A percentile compares a stretch with the other conserved stretches of the same genome.
These are phyloP conservation scores for Vararia minispora DNA, from an alignment of 768 basidiomycete species.

Conservation along the genomic window DNA sequence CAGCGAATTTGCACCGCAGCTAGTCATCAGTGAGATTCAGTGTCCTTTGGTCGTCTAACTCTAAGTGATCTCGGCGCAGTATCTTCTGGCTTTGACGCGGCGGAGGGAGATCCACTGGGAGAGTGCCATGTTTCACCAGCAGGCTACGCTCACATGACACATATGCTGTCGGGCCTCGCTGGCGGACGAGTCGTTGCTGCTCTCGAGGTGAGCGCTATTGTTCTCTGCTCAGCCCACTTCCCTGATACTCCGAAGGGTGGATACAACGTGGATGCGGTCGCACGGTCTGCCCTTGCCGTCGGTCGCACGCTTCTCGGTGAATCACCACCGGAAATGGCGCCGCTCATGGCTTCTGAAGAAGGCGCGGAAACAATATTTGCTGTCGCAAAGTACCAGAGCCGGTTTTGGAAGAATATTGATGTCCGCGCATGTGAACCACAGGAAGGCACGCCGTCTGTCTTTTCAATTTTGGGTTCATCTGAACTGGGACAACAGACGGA, in stretches of 20 bases:
- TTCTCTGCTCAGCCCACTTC: neutral
- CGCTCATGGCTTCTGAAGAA: conserved; percentile 63
- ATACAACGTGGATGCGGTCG: conserved; percentile 86
- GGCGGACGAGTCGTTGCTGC: conserved; percentile 85
- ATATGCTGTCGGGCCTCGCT: conserved; percentile 87
- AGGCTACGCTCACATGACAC: conserved; percentile 98
- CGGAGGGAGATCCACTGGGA: conserved; percentile 84
- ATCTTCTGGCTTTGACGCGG: conserved; percentile 97
- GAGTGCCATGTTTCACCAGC: conserved; percentile 84
- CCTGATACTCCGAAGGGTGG: conserved; percentile 57
- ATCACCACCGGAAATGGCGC: conserved; percentile 62
- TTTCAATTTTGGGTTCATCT: neutral
- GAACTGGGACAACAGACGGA: conserved; percentile 27
- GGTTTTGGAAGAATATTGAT: conserved; percentile 84
- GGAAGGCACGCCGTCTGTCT: conserved; percentile 39
- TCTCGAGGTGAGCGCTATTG: conserved; percentile 59
- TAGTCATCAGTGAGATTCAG: conserved; percentile 75
- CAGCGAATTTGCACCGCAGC: conserved; percentile 89
- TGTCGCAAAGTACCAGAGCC: conserved; percentile 79
- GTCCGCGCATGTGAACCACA: conserved; percentile 74
- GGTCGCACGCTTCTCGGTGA: conserved; percentile 84
- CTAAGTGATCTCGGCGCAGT: conserved; percentile 35
- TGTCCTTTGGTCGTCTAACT: neutral
- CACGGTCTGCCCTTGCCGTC: conserved; percentile 80
- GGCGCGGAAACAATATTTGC: conserved; percentile 87